Evolutionary conservation across 345 rosid species (phyloP).

Genomic region (Lepidium sativum): DNA sequence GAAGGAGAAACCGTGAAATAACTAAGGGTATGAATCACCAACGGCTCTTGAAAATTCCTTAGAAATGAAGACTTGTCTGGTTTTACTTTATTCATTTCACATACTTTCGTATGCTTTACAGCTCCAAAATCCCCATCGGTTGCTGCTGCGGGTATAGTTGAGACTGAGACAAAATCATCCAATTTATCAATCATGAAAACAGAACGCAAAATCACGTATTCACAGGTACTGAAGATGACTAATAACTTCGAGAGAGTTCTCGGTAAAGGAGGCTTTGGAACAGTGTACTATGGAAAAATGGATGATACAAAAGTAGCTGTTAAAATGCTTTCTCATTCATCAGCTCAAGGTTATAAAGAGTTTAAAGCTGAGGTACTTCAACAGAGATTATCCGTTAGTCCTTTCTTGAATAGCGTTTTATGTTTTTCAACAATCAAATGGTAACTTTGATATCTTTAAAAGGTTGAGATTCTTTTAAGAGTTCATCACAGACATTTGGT

Average conservation of each 20-base stretch:
- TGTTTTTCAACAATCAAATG: neutral
- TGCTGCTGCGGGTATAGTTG: neutral
- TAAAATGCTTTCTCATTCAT: slow-evolving; percentile 29
- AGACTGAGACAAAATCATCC: neutral
- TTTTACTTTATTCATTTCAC: neutral
- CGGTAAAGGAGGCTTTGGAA: slow-evolving; percentile 29
- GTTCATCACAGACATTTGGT: slow-evolving; percentile 52
- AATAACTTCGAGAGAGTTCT: slow-evolving; percentile 23
- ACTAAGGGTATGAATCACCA: neutral
- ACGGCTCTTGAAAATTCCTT: neutral
- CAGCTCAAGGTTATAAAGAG: slow-evolving; percentile 30
- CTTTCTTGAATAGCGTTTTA: no score
- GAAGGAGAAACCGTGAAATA: neutral
- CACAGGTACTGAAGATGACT: slow-evolving; percentile 20
- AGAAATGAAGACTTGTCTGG: no score
- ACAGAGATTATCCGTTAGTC: neutral
- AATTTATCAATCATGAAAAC: neutral
- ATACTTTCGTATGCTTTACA: neutral
- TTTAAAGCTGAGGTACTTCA: slow-evolving; percentile 29
- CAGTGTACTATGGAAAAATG: slow-evolving; percentile 18
- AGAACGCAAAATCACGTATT: slow-evolving; percentile 10
- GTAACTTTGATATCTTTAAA: neutral
- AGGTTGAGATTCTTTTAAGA: slow-evolving; percentile 41
- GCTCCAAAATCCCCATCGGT: neutral
- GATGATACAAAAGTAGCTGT: slow-evolving; percentile 22